Percentiles rank a stretch among this genome's conserved stretches.
Conservation (phyloP, 1,139 yeast species). For the Debaryomycetaceae sp. region DNA sequence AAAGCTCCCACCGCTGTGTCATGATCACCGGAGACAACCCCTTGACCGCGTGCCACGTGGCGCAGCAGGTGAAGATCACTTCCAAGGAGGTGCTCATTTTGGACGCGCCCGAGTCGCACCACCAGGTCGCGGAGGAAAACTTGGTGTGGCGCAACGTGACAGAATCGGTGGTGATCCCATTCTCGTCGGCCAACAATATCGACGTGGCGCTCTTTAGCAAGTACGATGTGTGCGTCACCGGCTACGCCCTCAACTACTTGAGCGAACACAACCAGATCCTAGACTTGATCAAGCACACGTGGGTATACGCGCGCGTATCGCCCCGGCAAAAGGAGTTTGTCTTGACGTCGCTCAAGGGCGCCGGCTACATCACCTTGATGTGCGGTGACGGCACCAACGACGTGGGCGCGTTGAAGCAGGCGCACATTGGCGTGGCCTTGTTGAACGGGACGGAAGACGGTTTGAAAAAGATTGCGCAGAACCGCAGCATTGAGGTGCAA, state of each 20-base stretch:
- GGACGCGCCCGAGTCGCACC: conserved; percentile 72
- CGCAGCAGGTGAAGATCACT: conserved; percentile 82
- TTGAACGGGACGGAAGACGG: conserved; percentile 96
- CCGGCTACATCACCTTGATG: conserved; percentile 93
- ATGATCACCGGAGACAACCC: conserved; percentile 99
- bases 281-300: conserved; percentile 72
- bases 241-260: conserved; percentile 71
- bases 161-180: conserved; percentile 64
- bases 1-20: conserved; percentile 87
- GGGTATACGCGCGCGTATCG: conserved; percentile 98
- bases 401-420: conserved; percentile 98
- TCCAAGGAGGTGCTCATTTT: conserved; percentile 72
- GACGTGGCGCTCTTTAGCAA: conserved; percentile 49
- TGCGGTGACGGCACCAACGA: conserved; percentile 99
- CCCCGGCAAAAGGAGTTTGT: conserved; percentile 93
- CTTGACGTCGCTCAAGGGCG: conserved; percentile 68
- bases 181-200: conserved; percentile 48
- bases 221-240: conserved; percentile 87
- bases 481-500: conserved; percentile 55
- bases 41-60: conserved; percentile 96
- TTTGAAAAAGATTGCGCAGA: conserved; percentile 80
- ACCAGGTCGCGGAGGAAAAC: conserved; percentile 40
- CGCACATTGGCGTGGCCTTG: conserved; percentile 94
- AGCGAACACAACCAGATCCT: conserved; percentile 54
- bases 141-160: conserved; percentile 81